Base-by-base conservation (phyloP, 2,329 filamentous ascomycete species). In the Fusarium camptoceras region DNA sequence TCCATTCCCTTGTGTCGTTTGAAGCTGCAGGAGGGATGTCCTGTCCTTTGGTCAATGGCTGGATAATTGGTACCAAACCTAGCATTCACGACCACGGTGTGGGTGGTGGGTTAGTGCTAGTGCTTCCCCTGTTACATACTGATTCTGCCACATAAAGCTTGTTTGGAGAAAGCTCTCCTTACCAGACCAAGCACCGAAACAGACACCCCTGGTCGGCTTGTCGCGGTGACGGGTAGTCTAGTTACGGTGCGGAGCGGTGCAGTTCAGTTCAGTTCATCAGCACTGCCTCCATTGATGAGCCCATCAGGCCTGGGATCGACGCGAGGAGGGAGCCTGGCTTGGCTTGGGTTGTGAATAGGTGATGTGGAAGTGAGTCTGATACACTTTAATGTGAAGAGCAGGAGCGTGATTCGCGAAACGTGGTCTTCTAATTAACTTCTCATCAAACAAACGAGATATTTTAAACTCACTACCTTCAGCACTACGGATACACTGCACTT, bases 231-330 rank as follows among this genome's bases (percentile, higher is more conserved):
- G 57, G 68, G 64, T 51, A 51, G 30, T 51, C 48, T 51, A 50
- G 49, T 53, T 27, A 42, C 34, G 34, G 49, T 50, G 44, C 62
- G 27, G 51, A 50, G 42, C 34, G 59, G 50, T 65, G 60, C 61
- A 65, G 43, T 64, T 67, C 59, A 70, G 50, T 65, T 54, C 61
- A 65, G 43, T 64, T 67, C 59, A 70, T 54, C 68, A 69, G 73
- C 73, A 75, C 73, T 75, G 73, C 73, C 73, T 75, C 73, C 68
- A 75, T 69, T 71, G 64, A 70, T 75, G 73, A 74, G 72, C 69
- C 73, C 72, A 75, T 69, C 54, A 34, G 59, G 48, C 46, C 55
- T 66, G 55, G 59, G 73, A 75, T 75, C 72, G 73, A 66, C 73
- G 63, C 58, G 70, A 72, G 55, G 61, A 67, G 62, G 48, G 46